Evolutionary conservation across 2,329 filamentous ascomycete species (phyloP).

Genomic region (Colletotrichum viniferum): DNA sequence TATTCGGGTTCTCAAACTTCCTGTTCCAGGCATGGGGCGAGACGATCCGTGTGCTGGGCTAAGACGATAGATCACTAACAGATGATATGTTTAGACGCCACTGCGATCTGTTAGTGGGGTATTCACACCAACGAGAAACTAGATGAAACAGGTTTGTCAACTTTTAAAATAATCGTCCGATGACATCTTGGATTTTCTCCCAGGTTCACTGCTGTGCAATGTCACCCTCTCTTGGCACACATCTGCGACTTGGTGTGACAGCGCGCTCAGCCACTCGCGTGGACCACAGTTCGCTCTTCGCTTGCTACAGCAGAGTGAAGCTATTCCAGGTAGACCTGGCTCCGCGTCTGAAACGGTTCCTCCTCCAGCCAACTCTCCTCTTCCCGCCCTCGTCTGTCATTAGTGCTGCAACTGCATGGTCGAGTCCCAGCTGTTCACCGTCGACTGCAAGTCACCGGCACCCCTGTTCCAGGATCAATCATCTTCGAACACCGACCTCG

Average conservation of each 20-base stretch:
- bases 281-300: not conserved
- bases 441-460: not conserved
- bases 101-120: not conserved
- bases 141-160: slow-evolving; percentile 11
- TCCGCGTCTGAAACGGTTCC: slow-evolving; percentile 6
- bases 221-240: slow-evolving; percentile 11
- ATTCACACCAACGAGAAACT: not conserved
- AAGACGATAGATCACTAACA: not conserved
- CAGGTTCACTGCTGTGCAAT: not conserved
- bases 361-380: not conserved
- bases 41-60: not conserved
- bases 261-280: not conserved
- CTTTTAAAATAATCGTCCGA: slow-evolving; percentile 11
- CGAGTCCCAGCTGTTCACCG: not conserved
- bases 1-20: slow-evolving; percentile 13
- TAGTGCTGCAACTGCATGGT: not conserved
- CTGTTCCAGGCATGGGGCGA: slow-evolving; percentile 12
- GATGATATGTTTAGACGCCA: rapidly evolving
- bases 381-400: not conserved
- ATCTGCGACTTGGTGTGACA: slow-evolving; percentile 17
- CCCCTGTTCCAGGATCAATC: not conserved
- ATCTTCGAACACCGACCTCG: not conserved
- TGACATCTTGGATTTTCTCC: not conserved
- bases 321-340: not conserved
- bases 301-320: not conserved